Evolutionary conservation across 345 rosid genomes (phyloP), one percentile per base, ranked within the genome.

Genomic region (Populus pruinosa): DNA sequence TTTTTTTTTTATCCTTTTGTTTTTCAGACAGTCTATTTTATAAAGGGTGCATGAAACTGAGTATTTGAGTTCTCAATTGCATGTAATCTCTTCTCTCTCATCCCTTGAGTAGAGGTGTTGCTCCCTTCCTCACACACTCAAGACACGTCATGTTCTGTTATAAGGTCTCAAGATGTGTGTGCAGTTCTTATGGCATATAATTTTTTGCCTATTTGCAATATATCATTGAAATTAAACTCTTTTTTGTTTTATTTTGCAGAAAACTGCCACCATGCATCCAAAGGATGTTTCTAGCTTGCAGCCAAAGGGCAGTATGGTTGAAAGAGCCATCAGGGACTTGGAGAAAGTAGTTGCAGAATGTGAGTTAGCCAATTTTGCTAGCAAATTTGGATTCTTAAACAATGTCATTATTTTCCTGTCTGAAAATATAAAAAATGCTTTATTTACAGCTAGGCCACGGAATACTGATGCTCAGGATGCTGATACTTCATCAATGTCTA

Each of bases 291-390:
- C 71, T 38, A 47, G 43, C 61, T 47, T 74, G 71, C 74, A 74
- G 75, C 82, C 70, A 20, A 85, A 82, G 75, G 76, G 84, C 29
- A 71, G 75, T 11, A 76, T 63, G 80, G 82, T 82, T 75, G 86
- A 85, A 82, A 85, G 77, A 74, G 82, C 87, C 33, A 80, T 85
- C 72, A 72, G 80, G 81, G 87, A 82, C 70, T 76, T 85, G 71
- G 86, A 82, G 87, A 85, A 82, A 75, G 71, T 68, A 70, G 87
- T 85, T 71, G 80, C 80, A 64, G 81, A 82, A 82, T 80, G 87
- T 82, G 77, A 82, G 87, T 20, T 5, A 5, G n/a, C 59, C 23
- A 18, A 20, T 53, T 53, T 20, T 53, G 59, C 23, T 20, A 53
- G 59, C n/a, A 53, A 53, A 53, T 53, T 53, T 20, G 59, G 59